These are phyloP conservation scores for Saccharomycopsis fibuligera DNA, from an alignment of 805 yeast species.

Conservation along the genomic window DNA sequence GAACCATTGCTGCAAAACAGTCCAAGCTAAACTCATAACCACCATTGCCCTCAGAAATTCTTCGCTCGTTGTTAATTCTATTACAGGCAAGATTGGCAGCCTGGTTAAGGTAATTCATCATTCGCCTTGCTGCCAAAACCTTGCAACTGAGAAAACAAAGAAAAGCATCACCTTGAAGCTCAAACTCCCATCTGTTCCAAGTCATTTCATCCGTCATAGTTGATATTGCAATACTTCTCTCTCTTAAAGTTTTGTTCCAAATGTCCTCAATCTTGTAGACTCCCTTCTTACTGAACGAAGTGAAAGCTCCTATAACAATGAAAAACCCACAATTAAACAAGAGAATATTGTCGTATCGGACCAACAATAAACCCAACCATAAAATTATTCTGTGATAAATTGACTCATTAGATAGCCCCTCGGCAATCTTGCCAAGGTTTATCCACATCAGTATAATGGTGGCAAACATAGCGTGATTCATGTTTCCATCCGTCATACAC, in stretches of 20 bases:
- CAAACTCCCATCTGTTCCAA: not conserved
- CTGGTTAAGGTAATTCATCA: not conserved
- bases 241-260: not conserved
- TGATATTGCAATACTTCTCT: not conserved
- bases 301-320: not conserved
- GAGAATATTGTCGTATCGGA: not conserved
- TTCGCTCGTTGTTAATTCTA: constrained; percentile 1
- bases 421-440: constrained; percentile 10
- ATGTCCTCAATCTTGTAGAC: not conserved
- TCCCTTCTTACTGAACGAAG: not conserved
- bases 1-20: constrained; percentile 2
- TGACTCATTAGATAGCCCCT: constrained; percentile 1
- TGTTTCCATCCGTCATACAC: not conserved
- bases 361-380: not conserved
- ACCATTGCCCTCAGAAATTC: not conserved
- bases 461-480: not conserved
- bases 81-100: not conserved
- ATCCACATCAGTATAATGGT: constrained; percentile 1
- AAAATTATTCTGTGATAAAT: not conserved
- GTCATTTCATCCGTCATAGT: not conserved
- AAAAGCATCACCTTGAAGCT: not conserved
- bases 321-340: not conserved
- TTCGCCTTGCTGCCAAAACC: constrained; percentile 1
- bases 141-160: not conserved
- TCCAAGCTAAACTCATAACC: not conserved